These are phyloP conservation scores for Claviceps digitariae DNA, from an alignment of 2,329 filamentous ascomycete species.

Conservation along the genomic window DNA sequence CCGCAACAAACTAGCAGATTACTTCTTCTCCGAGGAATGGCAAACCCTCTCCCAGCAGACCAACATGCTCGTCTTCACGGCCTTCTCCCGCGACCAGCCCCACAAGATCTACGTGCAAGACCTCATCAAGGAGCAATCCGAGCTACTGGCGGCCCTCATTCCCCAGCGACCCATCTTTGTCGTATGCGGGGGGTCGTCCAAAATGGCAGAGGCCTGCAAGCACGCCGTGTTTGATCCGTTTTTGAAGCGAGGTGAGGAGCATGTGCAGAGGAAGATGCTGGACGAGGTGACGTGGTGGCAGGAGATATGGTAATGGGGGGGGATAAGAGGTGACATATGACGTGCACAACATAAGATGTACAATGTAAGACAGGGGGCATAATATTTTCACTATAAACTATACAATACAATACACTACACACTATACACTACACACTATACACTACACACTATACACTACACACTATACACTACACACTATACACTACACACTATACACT, in stretches of 20 bases:
- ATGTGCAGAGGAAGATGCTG: constrained; percentile 25
- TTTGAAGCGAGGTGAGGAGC: constrained; percentile 23
- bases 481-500: too few species aligned
- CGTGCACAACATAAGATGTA: too few species aligned
- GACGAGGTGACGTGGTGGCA: constrained; percentile 35
- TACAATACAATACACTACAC: too few species aligned
- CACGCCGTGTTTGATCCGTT: constrained; percentile 36
- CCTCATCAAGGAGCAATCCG: constrained; percentile 31
- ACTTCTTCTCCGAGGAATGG: constrained; percentile 75
- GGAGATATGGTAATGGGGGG: constrained; percentile 38
- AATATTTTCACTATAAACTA: too few species aligned
- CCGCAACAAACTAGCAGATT: constrained; percentile 62
- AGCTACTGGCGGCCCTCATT: constrained; percentile 20
- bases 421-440: too few species aligned
- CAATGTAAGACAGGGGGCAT: too few species aligned
- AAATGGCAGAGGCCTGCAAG: constrained; percentile 44
- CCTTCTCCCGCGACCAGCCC: constrained; percentile 34
- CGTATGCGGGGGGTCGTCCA: constrained; percentile 43
- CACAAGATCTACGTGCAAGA: constrained; percentile 45
- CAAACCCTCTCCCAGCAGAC: constrained; percentile 9
- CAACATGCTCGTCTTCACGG: constrained; percentile 24
- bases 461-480: too few species aligned
- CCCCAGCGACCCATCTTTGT: constrained; percentile 30
- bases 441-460: too few species aligned
- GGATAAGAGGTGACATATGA: too few species aligned